Percentiles rank a stretch among this genome's conserved stretches.
Evolutionary conservation across 2,329 filamentous ascomycete genomes (phyloP).

Genomic region (Magnaporthales sp.): DNA sequence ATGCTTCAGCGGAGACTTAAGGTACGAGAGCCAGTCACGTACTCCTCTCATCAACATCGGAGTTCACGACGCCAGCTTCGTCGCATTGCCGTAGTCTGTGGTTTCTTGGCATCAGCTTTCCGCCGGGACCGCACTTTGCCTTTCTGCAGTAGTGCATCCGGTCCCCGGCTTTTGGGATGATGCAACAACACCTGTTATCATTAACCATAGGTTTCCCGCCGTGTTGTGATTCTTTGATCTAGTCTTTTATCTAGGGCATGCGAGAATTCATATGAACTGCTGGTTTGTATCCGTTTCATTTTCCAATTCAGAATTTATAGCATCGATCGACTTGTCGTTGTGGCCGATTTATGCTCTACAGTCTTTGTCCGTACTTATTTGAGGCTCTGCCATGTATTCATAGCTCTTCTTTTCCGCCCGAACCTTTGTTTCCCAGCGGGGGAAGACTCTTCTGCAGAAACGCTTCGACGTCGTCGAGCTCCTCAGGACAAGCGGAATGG

Average conservation of each 20-base stretch:
- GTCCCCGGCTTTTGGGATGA: neutral
- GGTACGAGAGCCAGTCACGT: neutral
- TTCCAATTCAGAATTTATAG: neutral
- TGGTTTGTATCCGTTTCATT: neutral
- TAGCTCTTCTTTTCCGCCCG: constrained; percentile 24
- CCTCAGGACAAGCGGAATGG: constrained; percentile 68
- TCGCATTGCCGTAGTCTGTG: neutral
- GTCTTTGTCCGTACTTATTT: neutral
- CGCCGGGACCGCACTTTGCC: neutral
- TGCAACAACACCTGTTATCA: neutral
- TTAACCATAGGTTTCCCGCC: neutral
- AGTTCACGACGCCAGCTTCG: neutral
- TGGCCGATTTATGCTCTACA: neutral
- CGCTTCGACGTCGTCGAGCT: constrained; percentile 72
- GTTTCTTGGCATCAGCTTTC: neutral
- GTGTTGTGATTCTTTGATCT: neutral
- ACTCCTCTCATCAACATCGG: neutral
- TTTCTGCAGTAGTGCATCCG: neutral
- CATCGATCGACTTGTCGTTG: neutral
- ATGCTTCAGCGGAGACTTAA: neutral
- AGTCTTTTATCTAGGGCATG: neutral
- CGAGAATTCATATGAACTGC: neutral
- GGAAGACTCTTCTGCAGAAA: constrained; percentile 42
- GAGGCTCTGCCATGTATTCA: constrained; percentile 10
- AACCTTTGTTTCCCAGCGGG: constrained; percentile 24